A percentile compares a stretch with the other conserved stretches of the same genome.
Conservation (phyloP, 768 basidiomycete species). For the Thelephora aurantiotincta region DNA sequence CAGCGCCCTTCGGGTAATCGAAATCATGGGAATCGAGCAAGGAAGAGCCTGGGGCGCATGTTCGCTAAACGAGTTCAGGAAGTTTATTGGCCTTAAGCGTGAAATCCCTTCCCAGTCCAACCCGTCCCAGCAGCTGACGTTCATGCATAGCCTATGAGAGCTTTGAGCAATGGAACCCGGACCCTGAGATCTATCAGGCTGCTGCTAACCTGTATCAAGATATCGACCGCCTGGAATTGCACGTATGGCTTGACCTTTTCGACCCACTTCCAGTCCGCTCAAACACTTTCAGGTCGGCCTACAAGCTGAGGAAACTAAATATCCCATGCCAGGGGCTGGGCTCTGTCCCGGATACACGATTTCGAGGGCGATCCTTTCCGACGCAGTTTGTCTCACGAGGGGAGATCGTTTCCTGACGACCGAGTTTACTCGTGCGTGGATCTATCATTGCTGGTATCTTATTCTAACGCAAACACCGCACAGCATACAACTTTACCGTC, state of each 20-base stretch:
- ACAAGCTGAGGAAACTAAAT: constrained; percentile 54
- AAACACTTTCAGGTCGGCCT: constrained; percentile 11
- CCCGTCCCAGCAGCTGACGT: neutral
- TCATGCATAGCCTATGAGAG: constrained; percentile 33
- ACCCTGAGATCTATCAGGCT: constrained; percentile 36
- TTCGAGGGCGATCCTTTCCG: constrained; percentile 71
- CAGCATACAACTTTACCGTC: constrained; percentile 59
- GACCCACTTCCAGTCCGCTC: neutral
- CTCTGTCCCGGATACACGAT: constrained; percentile 76
- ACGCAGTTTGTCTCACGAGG: constrained; percentile 61
- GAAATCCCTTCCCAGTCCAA: constrained; percentile 8
- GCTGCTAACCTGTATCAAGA: constrained; percentile 55
- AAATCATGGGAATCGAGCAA: constrained; percentile 56
- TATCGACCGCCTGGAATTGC: constrained; percentile 69
- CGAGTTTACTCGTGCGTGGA: constrained; percentile 56
- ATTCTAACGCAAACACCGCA: neutral
- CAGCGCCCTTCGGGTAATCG: constrained; percentile 47
- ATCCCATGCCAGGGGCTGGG: constrained; percentile 51
- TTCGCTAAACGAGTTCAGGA: constrained; percentile 57
- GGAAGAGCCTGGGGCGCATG: constrained; percentile 59
- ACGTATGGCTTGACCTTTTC: constrained; percentile 28
- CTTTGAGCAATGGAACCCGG: constrained; percentile 65
- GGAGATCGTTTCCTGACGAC: constrained; percentile 72
- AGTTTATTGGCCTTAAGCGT: constrained; percentile 61
- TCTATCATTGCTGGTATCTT: neutral